These are phyloP conservation scores for Colletotrichum costaricense DNA, from an alignment of 2,329 filamentous ascomycete genomes.

Conservation along the genomic window DNA sequence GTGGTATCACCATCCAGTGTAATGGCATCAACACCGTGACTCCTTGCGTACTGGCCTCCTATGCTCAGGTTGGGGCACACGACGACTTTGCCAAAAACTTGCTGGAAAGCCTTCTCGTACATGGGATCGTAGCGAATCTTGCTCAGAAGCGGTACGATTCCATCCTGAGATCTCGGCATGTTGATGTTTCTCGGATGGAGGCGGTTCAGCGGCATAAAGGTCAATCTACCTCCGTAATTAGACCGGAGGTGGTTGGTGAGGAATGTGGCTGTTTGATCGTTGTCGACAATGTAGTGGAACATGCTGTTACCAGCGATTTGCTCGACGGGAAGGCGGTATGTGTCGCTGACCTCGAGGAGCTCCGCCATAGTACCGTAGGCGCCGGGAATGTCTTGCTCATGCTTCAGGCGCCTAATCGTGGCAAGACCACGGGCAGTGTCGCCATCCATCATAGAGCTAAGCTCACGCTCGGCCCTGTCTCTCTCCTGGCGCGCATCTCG, in stretches of 20 bases:
- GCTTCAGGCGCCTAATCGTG: conserved; percentile 85
- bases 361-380: conserved; percentile 95
- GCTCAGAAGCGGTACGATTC: conserved; percentile 85
- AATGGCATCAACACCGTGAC: conserved; percentile 91
- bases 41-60: conserved; percentile 90
- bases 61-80: conserved; percentile 91
- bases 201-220: conserved; percentile 92
- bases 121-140: conserved; percentile 83
- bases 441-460: conserved; percentile 89
- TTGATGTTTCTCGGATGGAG: conserved; percentile 78
- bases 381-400: conserved; percentile 82
- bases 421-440: conserved; percentile 88
- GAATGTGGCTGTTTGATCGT: conserved; percentile 84
- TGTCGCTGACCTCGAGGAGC: conserved; percentile 86
- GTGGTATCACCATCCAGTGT: conserved; percentile 95
- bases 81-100: conserved; percentile 95
- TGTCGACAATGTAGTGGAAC: conserved; percentile 97
- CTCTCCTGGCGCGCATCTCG: conserved; percentile 81
- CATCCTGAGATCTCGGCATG: conserved; percentile 76
- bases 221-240: conserved; percentile 85
- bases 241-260: conserved; percentile 84
- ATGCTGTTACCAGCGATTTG: conserved; percentile 92
- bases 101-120: conserved; percentile 89
- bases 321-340: conserved; percentile 89
- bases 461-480: conserved; percentile 79